A percentile compares a stretch with the other conserved stretches of the same genome.
These are phyloP conservation scores for Acacia concinna DNA, from an alignment of 331 rosid species.

Conservation along the genomic window DNA sequence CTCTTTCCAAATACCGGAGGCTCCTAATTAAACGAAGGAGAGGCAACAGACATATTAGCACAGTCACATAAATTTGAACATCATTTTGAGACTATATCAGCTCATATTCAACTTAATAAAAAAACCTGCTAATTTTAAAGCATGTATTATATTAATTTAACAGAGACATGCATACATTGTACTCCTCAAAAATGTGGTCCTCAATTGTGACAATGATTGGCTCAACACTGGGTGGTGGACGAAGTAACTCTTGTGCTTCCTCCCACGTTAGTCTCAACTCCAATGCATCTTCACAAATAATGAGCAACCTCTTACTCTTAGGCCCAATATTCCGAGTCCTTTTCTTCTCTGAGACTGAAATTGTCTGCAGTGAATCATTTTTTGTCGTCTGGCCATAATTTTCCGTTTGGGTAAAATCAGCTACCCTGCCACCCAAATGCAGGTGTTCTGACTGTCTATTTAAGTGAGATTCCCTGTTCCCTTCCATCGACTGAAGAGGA, in stretches of 20 bases:
- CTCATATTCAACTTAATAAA: neutral
- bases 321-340: slow-evolving; percentile 86
- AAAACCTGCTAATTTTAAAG: slow-evolving; percentile 12
- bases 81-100: slow-evolving; percentile 5
- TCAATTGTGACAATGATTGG: slow-evolving; percentile 86
- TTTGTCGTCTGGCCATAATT: slow-evolving; percentile 44
- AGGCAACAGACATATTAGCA: slow-evolving; percentile 28
- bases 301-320: slow-evolving; percentile 81
- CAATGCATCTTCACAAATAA: slow-evolving; percentile 78
- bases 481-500: slow-evolving; percentile 43
- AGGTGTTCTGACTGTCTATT: slow-evolving; percentile 44
- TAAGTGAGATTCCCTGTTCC: slow-evolving; percentile 44
- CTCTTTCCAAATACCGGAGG: slow-evolving; percentile 97
- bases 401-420: slow-evolving; percentile 52
- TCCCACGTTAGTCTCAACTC: slow-evolving; percentile 97
- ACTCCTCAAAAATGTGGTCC: slow-evolving; percentile 90
- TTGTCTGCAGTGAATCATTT: slow-evolving; percentile 46
- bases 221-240: slow-evolving; percentile 80
- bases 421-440: slow-evolving; percentile 48
- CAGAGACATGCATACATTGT: slow-evolving; percentile 57
- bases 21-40: slow-evolving; percentile 58
- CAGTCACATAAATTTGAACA: slow-evolving; percentile 25
- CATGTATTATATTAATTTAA: neutral
- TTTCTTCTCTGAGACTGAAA: slow-evolving; percentile 64
- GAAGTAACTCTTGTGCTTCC: slow-evolving; percentile 98